Base-by-base conservation (phyloP, 2,329 filamentous ascomycete species). In the Alternaria tenuissima region DNA sequence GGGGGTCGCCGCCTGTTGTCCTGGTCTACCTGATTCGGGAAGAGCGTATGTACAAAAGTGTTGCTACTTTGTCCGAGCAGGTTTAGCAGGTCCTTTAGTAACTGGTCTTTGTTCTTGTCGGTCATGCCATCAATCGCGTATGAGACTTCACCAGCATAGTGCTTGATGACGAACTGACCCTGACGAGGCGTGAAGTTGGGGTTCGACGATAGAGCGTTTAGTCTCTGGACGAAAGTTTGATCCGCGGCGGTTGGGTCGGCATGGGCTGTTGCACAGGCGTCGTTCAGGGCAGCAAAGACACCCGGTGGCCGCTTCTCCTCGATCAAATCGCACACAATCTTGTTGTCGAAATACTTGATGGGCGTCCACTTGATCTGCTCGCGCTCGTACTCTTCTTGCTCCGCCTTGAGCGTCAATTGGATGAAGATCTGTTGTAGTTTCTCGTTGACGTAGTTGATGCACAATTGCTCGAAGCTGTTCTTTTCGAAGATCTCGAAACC, bases 401-500 rank as follows among this genome's bases (percentile, higher is more conserved):
- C 95, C 0, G 95, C 91, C 83, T 97, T 97, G 64, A 99, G 81
- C 0, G 95, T 99, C 70, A 99, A 84, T 79, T 99, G 95, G 69
- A 99, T 99, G 77, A 99, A 99, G 73, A 99, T 98, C 76, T 99
- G 95, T 80, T 99, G 95, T 59, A 99, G 87, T 79, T 97, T 99
- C 79, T 99, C 95, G 80, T 99, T 99, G 63, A 96, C 98, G 80
- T 99, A 99, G 80, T 99, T 99, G 85, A 99, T 99, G 83, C 95
- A 99, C 6, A 99, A 86, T 79, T 99, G 95, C 78, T 99, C 95
- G 73, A 99, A 99, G 82, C 94, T 97, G 82, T 99, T 99, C 73
- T 92, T 88, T 70, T 99, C 94, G 71, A 99, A 99, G 69, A 99
- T 99, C 77, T 99, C 95, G 74, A 99, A 99, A 3, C 95, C 95